Evolutionary conservation across 352 stramenopile genomes (phyloP).

Genomic region (Phytophthora quininea): DNA sequence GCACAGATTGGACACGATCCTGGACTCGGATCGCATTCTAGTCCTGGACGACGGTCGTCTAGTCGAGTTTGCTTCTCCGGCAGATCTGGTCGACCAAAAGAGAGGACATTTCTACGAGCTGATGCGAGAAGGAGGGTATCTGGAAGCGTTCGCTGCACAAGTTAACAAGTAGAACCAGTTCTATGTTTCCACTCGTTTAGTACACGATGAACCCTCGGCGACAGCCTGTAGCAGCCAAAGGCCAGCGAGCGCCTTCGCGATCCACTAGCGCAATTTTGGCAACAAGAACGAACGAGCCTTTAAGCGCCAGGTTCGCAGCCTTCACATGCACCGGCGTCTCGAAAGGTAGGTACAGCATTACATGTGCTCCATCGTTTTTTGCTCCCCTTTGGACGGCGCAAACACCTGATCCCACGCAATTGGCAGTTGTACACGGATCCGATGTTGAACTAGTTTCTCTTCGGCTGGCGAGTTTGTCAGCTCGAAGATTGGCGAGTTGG

Average conservation of each 20-base stretch:
- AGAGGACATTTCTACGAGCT: constrained; percentile 59
- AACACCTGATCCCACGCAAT: constrained; percentile 33
- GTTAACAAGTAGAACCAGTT: background rate
- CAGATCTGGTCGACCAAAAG: constrained; percentile 53
- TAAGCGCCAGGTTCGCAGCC: constrained; percentile 36
- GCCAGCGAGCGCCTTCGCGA: constrained; percentile 35
- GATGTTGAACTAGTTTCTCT: constrained; percentile 31
- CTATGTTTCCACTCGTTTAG: constrained; percentile 16
- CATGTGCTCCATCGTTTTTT: background rate
- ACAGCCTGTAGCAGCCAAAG: constrained; percentile 44
- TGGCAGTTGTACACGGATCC: constrained; percentile 27
- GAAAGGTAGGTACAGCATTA: constrained; percentile 43
- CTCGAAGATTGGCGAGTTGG: constrained; percentile 21
- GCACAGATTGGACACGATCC: constrained; percentile 91
- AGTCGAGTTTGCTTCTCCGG: constrained; percentile 84
- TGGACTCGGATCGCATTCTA: constrained; percentile 71
- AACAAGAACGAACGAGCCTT: constrained; percentile 54
- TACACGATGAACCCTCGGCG: constrained; percentile 61
- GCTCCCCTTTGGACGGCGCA: constrained; percentile 1
- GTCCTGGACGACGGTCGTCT: constrained; percentile 76
- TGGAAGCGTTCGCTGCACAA: constrained; percentile 34
- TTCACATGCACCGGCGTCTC: constrained; percentile 50
- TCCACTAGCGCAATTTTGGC: constrained; percentile 42
- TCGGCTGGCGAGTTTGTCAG: background rate
- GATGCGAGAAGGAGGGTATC: constrained; percentile 47